These are phyloP conservation scores for Lasiodiplodia theobromae DNA, from an alignment of 2,329 filamentous ascomycete genomes.

Conservation along the genomic window DNA sequence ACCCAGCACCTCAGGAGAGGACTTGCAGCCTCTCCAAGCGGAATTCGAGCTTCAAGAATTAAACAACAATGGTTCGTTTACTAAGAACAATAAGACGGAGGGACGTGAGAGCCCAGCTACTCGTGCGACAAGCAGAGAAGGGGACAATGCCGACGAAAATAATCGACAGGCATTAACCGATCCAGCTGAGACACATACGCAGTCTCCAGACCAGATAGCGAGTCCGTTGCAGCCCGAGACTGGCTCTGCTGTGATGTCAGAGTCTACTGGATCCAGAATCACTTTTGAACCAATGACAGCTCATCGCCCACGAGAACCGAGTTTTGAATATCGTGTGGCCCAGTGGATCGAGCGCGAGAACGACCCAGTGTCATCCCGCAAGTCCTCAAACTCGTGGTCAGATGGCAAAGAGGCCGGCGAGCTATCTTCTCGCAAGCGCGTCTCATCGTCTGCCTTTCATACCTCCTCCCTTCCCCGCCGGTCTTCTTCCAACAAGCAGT, in stretches of 20 bases:
- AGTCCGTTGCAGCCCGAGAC: not conserved
- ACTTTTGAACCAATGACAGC: not conserved
- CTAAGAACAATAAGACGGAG: not conserved
- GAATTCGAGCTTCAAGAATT: not conserved
- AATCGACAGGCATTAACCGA: not conserved
- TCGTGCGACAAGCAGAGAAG: not conserved
- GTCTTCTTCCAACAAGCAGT: not conserved
- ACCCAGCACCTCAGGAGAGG: not conserved
- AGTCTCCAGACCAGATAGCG: not conserved
- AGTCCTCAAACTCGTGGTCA: not conserved
- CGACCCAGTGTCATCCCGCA: not conserved
- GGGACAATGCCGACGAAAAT: not conserved
- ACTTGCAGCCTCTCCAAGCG: not conserved
- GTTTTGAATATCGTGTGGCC: constrained; percentile 8
- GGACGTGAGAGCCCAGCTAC: not conserved
- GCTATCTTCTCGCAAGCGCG: constrained; percentile 7
- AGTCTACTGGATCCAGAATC: not conserved
- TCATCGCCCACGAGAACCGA: not conserved
- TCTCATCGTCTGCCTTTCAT: constrained; percentile 10
- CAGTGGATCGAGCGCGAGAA: constrained; percentile 19
- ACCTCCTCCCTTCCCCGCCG: not conserved
- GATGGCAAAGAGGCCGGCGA: not conserved
- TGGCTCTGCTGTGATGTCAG: not conserved
- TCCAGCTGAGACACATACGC: not conserved
- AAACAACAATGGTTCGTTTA: not conserved